These are phyloP conservation scores for Sugiyamaella valdiviana DNA, from an alignment of 805 yeast genomes.

Conservation along the genomic window DNA sequence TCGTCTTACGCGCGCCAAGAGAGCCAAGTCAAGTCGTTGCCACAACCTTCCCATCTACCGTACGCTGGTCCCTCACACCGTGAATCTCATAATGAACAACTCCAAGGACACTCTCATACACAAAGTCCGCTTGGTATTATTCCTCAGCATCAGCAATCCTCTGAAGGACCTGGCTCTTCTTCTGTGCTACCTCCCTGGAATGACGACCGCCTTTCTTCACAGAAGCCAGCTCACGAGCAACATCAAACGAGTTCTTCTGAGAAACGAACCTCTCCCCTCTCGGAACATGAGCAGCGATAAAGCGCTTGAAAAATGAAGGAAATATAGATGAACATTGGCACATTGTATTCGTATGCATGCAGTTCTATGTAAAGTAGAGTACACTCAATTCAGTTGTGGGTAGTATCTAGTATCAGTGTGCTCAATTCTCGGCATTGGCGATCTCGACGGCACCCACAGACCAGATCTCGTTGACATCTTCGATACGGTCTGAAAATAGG, in stretches of 20 bases:
- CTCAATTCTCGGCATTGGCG: not conserved
- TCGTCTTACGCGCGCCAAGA: not conserved
- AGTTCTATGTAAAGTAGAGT: not conserved
- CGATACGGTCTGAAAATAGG: slow-evolving; percentile 75
- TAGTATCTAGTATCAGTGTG: no score
- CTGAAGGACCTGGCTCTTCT: not conserved
- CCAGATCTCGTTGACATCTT: slow-evolving; percentile 86
- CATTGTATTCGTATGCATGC: not conserved
- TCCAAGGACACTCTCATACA: not conserved
- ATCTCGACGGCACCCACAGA: slow-evolving; percentile 40
- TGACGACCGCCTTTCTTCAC: not conserved
- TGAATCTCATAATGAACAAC: not conserved
- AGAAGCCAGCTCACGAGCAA: not conserved
- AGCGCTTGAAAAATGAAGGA: not conserved
- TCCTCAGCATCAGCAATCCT: not conserved
- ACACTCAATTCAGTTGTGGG: not conserved
- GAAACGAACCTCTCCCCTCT: not conserved
- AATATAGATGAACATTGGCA: slow-evolving; percentile 2
- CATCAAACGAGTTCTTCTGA: not conserved
- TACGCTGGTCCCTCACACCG: not conserved
- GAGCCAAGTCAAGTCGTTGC: not conserved
- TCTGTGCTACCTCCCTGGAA: not conserved
- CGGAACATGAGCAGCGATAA: no score
- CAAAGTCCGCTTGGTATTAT: not conserved
- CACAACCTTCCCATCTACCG: not conserved